phyloP scores from a whole-genome alignment of 371 early-diverging fungal genomes.

The Blakeslea trispora region DNA sequence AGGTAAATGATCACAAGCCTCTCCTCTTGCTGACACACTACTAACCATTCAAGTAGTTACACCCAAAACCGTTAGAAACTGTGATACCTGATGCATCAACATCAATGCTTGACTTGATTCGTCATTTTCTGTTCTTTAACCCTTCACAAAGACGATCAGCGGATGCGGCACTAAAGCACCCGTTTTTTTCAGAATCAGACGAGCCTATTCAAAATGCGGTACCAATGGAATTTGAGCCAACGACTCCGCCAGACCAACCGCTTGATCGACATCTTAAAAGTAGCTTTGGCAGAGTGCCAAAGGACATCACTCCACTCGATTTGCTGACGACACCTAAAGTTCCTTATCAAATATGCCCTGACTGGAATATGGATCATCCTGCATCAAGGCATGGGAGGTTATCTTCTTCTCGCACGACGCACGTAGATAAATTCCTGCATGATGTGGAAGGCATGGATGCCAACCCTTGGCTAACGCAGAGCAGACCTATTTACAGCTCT shows the following conservation, averaged over 20 bases:
- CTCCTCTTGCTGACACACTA: no score
- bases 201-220: conserved; percentile 18
- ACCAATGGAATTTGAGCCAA: conserved; percentile 11
- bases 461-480: conserved; percentile 16
- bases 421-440: conserved; percentile 16
- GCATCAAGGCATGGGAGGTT: conserved; percentile 12
- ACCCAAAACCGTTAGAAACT: conserved; percentile 57
- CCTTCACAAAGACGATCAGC: conserved; percentile 85
- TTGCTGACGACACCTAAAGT: conserved; percentile 19
- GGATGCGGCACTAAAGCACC: conserved; percentile 59
- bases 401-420: conserved; percentile 5
- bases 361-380: conserved; percentile 21
- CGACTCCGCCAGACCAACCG: conserved; percentile 22
- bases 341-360: conserved; percentile 27
- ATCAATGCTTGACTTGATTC: conserved; percentile 72
- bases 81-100: conserved; percentile 66
- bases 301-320: conserved; percentile 20
- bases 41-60: no score
- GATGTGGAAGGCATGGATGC: conserved; percentile 6
- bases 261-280: not conserved
- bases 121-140: conserved; percentile 87
- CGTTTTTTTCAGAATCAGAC: conserved; percentile 60
- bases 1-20: conserved; percentile 37
- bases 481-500: conserved; percentile 31
- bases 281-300: not conserved